Base-by-base conservation (phyloP, 1,284 basidiomycete species). In the Erythrobasidium hasegawianum region DNA sequence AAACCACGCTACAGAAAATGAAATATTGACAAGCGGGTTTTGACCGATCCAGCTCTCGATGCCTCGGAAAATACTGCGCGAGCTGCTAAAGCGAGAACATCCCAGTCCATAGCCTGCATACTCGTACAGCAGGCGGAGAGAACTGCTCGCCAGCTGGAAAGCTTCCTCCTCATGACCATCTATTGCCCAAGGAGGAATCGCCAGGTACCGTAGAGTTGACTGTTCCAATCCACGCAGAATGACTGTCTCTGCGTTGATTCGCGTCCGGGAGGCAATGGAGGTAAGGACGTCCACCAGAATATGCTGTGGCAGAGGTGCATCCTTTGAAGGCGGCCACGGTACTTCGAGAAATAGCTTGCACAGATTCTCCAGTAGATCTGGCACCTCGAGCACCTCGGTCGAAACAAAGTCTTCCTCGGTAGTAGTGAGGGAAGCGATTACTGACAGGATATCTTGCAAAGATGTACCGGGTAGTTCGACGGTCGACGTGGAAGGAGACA, bases 371-470 rank as follows among this genome's bases (percentile, higher is more conserved):
- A 65, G 33, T 11, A 65, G 56, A 18, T 57, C 40, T 4, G 62
- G 62, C 22, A 33, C 38, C 29, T 65, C 62, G 1, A 65, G 40
- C 10, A 57, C 50, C 38, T 65, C 62, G 16, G 62, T 20, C 5
- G 55, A 57, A 22, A 65, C 56, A 53, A 58, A 65, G 47, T 65
- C 62, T 38, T 65, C 62, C 11, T 26, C 55, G 16, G 62, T 65
- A 18, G 33, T 39, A 45, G 58, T 43, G 1, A 65, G 41, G 33
- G 55, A 13, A 14, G 22, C 18, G 29, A 65, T 55, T 18, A 24
- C 52, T 24, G 26, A 18, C 1, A 65, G 49, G 16, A 39, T 43
- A 16, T 55, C 22, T 10, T 45, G 13, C 16, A 41, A 38, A 24
- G 55, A 22, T 10, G 47, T 26, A 13, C 47, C 29, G 1, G 62